These are phyloP conservation scores for Psilocybe mexicana DNA, from an alignment of 1,284 basidiomycete species.

Conservation along the genomic window DNA sequence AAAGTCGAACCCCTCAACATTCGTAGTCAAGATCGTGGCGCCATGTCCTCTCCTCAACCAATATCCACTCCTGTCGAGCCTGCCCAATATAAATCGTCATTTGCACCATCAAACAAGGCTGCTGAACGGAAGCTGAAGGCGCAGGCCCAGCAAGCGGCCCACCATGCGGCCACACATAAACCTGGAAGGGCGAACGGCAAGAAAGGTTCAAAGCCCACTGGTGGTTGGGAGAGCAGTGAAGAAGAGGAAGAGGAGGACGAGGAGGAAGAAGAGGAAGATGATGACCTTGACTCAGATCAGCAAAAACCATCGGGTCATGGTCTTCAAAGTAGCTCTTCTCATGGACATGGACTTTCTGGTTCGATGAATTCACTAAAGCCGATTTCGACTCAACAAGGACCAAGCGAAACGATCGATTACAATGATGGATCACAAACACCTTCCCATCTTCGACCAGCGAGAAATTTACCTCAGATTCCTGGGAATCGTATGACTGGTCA, in stretches of 20 bases:
- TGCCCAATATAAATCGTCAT: slow-evolving; percentile 71
- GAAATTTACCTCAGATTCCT: slow-evolving; percentile 49
- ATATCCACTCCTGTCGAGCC: slow-evolving; percentile 22
- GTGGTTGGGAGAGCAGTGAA: slow-evolving; percentile 75
- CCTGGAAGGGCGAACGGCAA: slow-evolving; percentile 73
- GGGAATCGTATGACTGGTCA: slow-evolving; percentile 31
- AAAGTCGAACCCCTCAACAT: slow-evolving; percentile 33
- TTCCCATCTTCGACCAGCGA: slow-evolving; percentile 41
- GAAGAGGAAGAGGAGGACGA: slow-evolving; percentile 83
- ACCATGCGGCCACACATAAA: slow-evolving; percentile 69
- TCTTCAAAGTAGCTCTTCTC: slow-evolving; percentile 25
- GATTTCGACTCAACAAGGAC: slow-evolving; percentile 11
- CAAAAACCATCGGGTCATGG: slow-evolving; percentile 13
- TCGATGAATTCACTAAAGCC: slow-evolving; percentile 8
- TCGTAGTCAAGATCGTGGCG: slow-evolving; percentile 12
- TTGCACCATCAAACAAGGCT: slow-evolving; percentile 80
- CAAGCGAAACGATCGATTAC: slow-evolving; percentile 3
- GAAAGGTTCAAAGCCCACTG: slow-evolving; percentile 45
- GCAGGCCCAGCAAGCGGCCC: slow-evolving; percentile 79
- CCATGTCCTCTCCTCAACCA: slow-evolving; percentile 19
- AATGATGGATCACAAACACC: slow-evolving; percentile 26
- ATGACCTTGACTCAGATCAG: slow-evolving; percentile 55
- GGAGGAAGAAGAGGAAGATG: slow-evolving; percentile 76
- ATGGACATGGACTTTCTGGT: slow-evolving; percentile 18
- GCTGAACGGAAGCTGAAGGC: slow-evolving; percentile 80